Evolutionary conservation across 441 rosid genomes (phyloP).

Genomic region (Mallotus repandus): DNA sequence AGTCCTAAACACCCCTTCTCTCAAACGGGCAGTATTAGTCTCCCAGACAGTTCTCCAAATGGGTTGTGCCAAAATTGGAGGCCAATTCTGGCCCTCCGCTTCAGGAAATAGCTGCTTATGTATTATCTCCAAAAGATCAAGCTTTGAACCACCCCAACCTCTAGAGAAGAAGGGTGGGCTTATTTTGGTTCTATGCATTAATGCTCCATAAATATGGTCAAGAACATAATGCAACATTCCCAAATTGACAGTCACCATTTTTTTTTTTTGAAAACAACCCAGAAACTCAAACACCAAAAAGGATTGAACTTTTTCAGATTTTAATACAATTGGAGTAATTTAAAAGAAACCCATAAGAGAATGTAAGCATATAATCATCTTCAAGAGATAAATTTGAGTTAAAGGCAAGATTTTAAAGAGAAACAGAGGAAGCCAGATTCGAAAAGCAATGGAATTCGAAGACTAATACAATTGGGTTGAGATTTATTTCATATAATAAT

Average conservation of each 20-base stretch:
- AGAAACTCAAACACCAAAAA: constrained; percentile 11
- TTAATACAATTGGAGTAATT: neutral
- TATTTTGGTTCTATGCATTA: constrained; percentile 79
- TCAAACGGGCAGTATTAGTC: constrained; percentile 58
- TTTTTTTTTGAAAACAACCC: constrained; percentile 15
- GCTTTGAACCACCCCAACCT: constrained; percentile 96
- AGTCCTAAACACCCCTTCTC: constrained; percentile 85
- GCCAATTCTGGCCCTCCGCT: constrained; percentile 63
- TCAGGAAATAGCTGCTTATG: constrained; percentile 72
- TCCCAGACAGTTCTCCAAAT: constrained; percentile 94
- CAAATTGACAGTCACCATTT: constrained; percentile 73
- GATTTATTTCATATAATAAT: too few species aligned
- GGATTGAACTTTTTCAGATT: neutral
- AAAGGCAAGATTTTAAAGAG: neutral
- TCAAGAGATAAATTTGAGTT: neutral
- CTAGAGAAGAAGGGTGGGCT: constrained; percentile 85
- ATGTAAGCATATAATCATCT: neutral
- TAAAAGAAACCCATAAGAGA: neutral
- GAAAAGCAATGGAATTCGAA: too few species aligned
- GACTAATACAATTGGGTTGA: neutral
- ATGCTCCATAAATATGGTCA: constrained; percentile 90
- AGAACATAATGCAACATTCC: constrained; percentile 89
- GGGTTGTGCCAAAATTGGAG: constrained; percentile 66
- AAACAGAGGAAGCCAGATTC: neutral
- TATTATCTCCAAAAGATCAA: constrained; percentile 77